These are phyloP conservation scores for Venturiaceae sp. DNA, from an alignment of 2,329 filamentous ascomycete genomes.

Conservation along the genomic window DNA sequence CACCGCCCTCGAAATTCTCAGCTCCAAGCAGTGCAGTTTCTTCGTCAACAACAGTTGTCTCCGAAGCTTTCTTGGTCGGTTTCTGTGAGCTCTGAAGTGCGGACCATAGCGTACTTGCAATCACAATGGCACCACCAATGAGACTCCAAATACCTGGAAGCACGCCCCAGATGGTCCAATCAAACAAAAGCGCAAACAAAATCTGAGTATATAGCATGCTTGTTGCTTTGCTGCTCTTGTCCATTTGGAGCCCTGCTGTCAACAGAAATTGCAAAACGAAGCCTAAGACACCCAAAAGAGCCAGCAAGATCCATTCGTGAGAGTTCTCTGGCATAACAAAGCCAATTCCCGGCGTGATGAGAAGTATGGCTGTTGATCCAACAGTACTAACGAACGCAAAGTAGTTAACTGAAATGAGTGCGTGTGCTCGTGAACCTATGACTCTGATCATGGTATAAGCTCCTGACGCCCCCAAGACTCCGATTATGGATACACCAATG, in stretches of 20 bases:
- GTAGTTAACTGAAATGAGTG: conserved; percentile 6
- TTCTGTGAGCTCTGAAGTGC: not conserved
- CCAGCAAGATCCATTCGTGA: not conserved
- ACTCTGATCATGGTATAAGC: conserved; percentile 7
- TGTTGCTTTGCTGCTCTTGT: conserved; percentile 6
- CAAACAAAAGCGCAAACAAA: conserved; percentile 3
- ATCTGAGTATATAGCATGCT: conserved; percentile 6
- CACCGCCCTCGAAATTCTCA: not conserved
- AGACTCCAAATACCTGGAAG: conserved; percentile 1
- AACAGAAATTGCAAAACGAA: conserved; percentile 5
- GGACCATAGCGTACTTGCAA: conserved; percentile 4
- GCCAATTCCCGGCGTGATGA: not conserved
- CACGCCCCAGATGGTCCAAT: conserved; percentile 6
- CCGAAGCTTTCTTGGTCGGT: not conserved
- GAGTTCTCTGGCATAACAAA: not conserved
- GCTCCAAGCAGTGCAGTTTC: not conserved
- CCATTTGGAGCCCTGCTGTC: conserved; percentile 5
- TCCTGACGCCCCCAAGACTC: not conserved
- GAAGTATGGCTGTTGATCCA: conserved; percentile 1
- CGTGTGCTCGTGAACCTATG: conserved; percentile 3
- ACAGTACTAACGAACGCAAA: conserved; percentile 4
- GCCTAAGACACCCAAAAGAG: not conserved
- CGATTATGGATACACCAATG: conserved; percentile 2
- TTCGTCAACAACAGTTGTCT: not conserved
- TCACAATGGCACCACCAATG: conserved; percentile 6